Percentiles rank a stretch among this genome's conserved stretches.
Evolutionary conservation across 495 filamentous ascomycete genomes (phyloP).

Genomic region (Penicillium steckii): DNA sequence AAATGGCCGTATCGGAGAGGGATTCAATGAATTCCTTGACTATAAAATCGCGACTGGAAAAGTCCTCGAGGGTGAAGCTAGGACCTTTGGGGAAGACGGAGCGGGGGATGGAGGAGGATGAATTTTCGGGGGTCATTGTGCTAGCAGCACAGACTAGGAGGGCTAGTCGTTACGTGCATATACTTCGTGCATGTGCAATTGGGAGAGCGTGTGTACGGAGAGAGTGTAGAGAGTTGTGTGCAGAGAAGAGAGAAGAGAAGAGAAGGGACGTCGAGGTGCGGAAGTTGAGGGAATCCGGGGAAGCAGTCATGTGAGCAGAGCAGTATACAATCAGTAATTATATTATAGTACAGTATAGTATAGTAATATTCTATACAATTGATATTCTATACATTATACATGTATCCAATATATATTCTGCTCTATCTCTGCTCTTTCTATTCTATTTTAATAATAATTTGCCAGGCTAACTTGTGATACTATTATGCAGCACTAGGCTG

Average conservation of each 20-base stretch:
- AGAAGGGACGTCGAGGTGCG: not conserved
- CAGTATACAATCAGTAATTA: not conserved
- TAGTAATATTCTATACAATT: not conserved
- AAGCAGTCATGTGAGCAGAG: not conserved
- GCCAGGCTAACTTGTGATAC: too few species aligned
- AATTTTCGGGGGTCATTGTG: slow-evolving; percentile 40
- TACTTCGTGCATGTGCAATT: not conserved
- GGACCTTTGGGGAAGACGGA: slow-evolving; percentile 75
- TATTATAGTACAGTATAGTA: not conserved
- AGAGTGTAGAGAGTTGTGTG: too few species aligned
- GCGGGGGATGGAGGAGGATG: slow-evolving; percentile 46
- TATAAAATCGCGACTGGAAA: slow-evolving; percentile 86
- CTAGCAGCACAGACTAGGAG: not conserved
- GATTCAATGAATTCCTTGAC: slow-evolving; percentile 96
- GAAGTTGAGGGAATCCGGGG: not conserved
- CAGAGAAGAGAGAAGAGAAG: not conserved
- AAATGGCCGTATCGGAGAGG: slow-evolving; percentile 80
- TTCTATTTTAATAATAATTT: too few species aligned
- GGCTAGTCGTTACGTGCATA: not conserved
- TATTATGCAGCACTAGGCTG: not conserved
- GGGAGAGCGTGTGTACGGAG: too few species aligned
- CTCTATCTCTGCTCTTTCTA: too few species aligned
- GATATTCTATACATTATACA: not conserved
- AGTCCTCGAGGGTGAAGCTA: slow-evolving; percentile 81
- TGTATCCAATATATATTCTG: not conserved